Evolutionary conservation across 75 land plant species (phyloP).

Genomic region (Adiantum capillusveneris): DNA sequence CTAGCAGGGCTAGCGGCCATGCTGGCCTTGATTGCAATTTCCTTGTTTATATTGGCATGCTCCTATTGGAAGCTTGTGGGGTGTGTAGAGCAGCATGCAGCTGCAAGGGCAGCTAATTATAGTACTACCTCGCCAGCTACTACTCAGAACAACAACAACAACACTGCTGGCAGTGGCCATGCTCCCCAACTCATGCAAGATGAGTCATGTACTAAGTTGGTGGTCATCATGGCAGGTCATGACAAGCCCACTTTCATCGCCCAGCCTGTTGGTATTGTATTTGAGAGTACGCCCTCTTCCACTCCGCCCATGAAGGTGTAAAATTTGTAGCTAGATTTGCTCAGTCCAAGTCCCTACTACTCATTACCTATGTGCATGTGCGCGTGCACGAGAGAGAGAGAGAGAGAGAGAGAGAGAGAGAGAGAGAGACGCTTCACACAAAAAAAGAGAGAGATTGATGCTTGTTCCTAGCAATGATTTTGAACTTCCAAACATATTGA

Average conservation of each 20-base stretch:
- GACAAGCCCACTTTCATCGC: conserved; percentile 47
- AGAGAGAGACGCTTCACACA: no score
- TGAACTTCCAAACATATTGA: no score
- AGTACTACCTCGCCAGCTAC: background rate
- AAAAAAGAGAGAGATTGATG: no score
- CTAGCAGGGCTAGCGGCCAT: conserved; percentile 62
- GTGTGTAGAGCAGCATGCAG: conserved; percentile 15
- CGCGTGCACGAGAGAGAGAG: no score
- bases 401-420: no score
- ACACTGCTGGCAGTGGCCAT: background rate
- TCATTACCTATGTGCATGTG: no score
- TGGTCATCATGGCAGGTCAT: conserved; percentile 68
- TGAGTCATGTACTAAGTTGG: conserved; percentile 15
- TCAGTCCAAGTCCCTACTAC: no score
- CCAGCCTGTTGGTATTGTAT: background rate
- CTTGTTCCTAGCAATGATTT: no score
- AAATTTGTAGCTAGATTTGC: no score
- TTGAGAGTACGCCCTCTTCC: no score
- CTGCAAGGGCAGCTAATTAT: background rate
- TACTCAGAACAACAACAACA: background rate
- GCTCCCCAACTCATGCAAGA: background rate
- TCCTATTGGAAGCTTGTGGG: conserved; percentile 63
- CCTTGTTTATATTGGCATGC: conserved; percentile 56
- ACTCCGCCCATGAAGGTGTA: no score
- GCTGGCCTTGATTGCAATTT: conserved; percentile 58